Evolutionary conservation across 2,329 filamentous ascomycete species (phyloP), one percentile per base, ranked within the genome.

Genomic region (Trichoderma sp.): DNA sequence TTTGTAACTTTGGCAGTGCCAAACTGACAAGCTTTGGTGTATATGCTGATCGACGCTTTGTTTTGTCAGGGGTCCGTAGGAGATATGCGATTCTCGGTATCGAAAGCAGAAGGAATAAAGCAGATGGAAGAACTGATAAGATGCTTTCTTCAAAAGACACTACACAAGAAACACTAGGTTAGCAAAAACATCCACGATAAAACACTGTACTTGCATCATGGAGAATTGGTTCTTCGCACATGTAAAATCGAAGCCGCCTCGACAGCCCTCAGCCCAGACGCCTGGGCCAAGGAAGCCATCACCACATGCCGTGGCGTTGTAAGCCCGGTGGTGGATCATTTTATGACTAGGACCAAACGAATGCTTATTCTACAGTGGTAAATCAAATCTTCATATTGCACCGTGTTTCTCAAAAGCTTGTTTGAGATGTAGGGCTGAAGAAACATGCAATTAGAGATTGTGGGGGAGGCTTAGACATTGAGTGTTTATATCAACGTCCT

Each of bases 221-320:
- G 1, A 6, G 40, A 13, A 35, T 3, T 7, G 40, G 3, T 43
- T 14, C 35, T 24, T 24, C 73, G 60, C 62, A 77, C 77, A 60
- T n/a, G 76, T 77, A 58, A 78, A 77, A 56, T 78, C 77, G 16
- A 78, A 78, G 1, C 77, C 77, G 5, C 76, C 76, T 14, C 77
- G 75, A 71, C 77, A 78, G 21, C 72, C 75, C 27, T 76, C 67
- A 4, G 72, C 67, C 73, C 71, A 74, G 16, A 78, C 74, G 21
- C 72, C 73, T 14, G 77, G 77, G 4, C 77, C 76, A 53, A 78
- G 75, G 70, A 76, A 66, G 70, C 71, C 72, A 74, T 78, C 76
- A 24, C 72, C 71, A 70, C 77, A 78, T 5, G 68, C 71, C 4
- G 68, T 69, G 24, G 63, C 60, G 61, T 69, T 69, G 6, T 69